These are phyloP conservation scores for Acer saccharum DNA, from an alignment of 345 rosid genomes.

Conservation along the genomic window DNA sequence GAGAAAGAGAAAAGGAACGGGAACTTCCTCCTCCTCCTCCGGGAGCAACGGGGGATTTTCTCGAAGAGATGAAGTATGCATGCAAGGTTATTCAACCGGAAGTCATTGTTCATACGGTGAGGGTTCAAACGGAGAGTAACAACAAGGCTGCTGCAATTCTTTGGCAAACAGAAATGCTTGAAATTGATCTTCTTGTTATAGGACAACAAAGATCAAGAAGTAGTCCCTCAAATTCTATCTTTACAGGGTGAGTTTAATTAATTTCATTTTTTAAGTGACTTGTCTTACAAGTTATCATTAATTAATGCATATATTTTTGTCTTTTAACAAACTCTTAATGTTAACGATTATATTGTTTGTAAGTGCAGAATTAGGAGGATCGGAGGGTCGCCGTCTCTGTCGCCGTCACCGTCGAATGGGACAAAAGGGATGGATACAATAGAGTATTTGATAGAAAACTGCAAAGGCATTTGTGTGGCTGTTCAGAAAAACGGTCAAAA, in stretches of 20 bases:
- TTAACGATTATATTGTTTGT: background rate
- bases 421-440: slow-evolving; percentile 62
- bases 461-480: slow-evolving; percentile 77
- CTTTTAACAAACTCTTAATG: too few species aligned
- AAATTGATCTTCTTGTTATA: slow-evolving; percentile 61
- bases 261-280: background rate
- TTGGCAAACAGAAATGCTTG: slow-evolving; percentile 42
- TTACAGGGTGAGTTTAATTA: slow-evolving; percentile 47
- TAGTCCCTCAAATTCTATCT: slow-evolving; percentile 47
- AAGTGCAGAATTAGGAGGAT: slow-evolving; percentile 28
- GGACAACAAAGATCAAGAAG: slow-evolving; percentile 73
- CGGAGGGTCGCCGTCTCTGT: slow-evolving; percentile 39
- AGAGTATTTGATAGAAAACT: slow-evolving; percentile 77
- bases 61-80: slow-evolving; percentile 65
- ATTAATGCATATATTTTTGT: too few species aligned
- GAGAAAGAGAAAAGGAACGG: background rate
- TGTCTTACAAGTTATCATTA: too few species aligned
- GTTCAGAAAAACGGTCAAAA: slow-evolving; percentile 50
- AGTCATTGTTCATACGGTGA: slow-evolving; percentile 40
- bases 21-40: background rate
- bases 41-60: slow-evolving; percentile 43
- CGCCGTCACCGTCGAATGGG: slow-evolving; percentile 10
- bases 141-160: slow-evolving; percentile 65
- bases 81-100: slow-evolving; percentile 65
- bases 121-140: slow-evolving; percentile 42